These are phyloP conservation scores for Dactylella cylindrospora DNA, from an alignment of 2,329 filamentous ascomycete genomes.

Conservation along the genomic window DNA sequence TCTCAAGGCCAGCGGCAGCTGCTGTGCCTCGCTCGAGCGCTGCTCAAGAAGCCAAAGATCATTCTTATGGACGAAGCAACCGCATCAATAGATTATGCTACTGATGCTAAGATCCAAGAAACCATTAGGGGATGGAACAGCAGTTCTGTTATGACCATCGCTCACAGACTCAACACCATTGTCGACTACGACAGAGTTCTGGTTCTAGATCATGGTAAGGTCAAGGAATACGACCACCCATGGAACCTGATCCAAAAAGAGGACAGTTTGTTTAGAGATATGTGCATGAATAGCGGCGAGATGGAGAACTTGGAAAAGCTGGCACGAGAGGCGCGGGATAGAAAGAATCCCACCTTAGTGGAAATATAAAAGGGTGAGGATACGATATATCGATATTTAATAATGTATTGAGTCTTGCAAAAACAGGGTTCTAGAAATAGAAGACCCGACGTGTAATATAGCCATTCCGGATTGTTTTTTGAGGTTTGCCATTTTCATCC, in stretches of 20 bases:
- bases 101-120: conserved; percentile 92
- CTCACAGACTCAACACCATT: conserved; percentile 92
- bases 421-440: neutral
- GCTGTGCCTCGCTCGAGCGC: conserved; percentile 84
- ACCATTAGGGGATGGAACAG: conserved; percentile 85
- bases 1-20: conserved; percentile 96
- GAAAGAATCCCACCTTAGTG: conserved; percentile 32
- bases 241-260: conserved; percentile 74
- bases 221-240: conserved; percentile 89
- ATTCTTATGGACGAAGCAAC: conserved; percentile 99
- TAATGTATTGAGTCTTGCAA: neutral
- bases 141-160: conserved; percentile 94
- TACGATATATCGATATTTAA: neutral
- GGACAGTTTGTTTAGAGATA: conserved; percentile 60
- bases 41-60: conserved; percentile 87
- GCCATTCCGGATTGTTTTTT: neutral
- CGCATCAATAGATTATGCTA: conserved; percentile 94
- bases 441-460: neutral
- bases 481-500: neutral
- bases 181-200: conserved; percentile 98
- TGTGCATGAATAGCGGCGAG: conserved; percentile 49
- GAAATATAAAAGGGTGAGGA: conserved; percentile 4
- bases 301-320: conserved; percentile 46
- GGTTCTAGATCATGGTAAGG: conserved; percentile 82
- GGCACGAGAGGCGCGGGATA: conserved; percentile 48